Evolutionary conservation across 768 basidiomycete genomes (phyloP), one percentile per base, ranked within the genome.

Genomic region (Naematelia encephala): DNA sequence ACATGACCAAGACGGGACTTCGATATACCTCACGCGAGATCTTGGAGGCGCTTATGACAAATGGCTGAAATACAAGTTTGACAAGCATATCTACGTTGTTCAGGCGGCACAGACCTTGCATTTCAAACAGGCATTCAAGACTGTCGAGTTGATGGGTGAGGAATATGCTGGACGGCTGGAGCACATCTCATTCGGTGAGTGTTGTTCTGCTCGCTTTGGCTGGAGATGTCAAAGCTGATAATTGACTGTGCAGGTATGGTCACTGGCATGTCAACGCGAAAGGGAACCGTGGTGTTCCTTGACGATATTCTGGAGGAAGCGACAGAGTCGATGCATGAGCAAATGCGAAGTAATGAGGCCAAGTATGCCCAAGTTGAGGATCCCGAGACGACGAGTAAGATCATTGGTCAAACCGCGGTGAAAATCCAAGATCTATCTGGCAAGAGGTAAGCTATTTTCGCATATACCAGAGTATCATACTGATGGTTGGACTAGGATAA

Each of bases 351-450:
- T 78, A 97, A 97, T 75, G 86, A 90, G 79, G 91, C 86, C 53
- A 99, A 98, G 78, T 97, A 93, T 70, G 83, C 80, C 2, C 85
- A 87, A 23, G 83, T 99, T 34, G 90, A 90, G 69, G 85, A 99
- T 76, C 93, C 94, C 0, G 87, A 89, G 71, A 79, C 77, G 48
- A 87, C 87, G 47, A 84, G 84, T 57, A 82, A 82, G 62, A 89
- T 94, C 77, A 86, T 97, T 49, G 96, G 93, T 19, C 91, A 96
- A 69, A 88, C 91, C 0, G 91, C 91, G 2, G 87, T 99, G 66
- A 98, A 97, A 81, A 92, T 99, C 60, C 96, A 99, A 78, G 92
- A 96, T 74, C 92, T 94, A 91, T 83, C 88, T 44, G 91, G 90
- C 13, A 94, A 91, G 77, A 82, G 91, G 91, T 91, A 63, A 43